Percentiles rank a stretch among this genome's conserved stretches.
phyloP scores from a whole-genome alignment of 768 basidiomycete genomes.

The Mycena alexandri region DNA sequence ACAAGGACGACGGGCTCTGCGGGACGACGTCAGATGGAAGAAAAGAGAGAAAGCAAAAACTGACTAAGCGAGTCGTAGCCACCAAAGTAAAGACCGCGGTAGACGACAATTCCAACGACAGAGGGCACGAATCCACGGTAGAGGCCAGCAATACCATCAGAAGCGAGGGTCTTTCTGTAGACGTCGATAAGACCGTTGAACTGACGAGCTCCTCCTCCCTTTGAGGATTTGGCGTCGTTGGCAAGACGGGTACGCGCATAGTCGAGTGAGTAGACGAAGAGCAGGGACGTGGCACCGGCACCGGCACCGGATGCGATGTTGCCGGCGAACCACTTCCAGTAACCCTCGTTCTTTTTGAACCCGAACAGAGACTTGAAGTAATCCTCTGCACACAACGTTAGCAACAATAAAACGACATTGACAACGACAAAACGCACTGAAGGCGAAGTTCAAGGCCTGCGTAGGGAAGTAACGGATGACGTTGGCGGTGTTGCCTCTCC shows the following conservation, averaged over 20 bases:
- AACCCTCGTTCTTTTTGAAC: slow-evolving; percentile 98
- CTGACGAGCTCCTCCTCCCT: slow-evolving; percentile 92
- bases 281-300: slow-evolving; percentile 97
- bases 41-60: neutral
- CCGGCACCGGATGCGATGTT: slow-evolving; percentile 99
- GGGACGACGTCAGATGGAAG: slow-evolving; percentile 41
- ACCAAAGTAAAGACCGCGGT: slow-evolving; percentile 99
- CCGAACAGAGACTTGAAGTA: slow-evolving; percentile 99
- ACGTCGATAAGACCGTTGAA: slow-evolving; percentile 99
- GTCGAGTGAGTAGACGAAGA: slow-evolving; percentile 99
- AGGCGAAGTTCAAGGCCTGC: slow-evolving; percentile 99
- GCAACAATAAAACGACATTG: neutral
- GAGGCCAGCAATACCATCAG: slow-evolving; percentile 98
- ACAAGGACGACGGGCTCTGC: slow-evolving; percentile 97
- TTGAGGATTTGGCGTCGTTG: slow-evolving; percentile 96
- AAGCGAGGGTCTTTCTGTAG: slow-evolving; percentile 96
- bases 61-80: slow-evolving; percentile 92
- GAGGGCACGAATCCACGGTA: slow-evolving; percentile 99
- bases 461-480: slow-evolving; percentile 99
- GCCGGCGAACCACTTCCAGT: slow-evolving; percentile 98
- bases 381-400: slow-evolving; percentile 72
- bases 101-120: slow-evolving; percentile 99
- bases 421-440: slow-evolving; percentile 77
- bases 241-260: slow-evolving; percentile 99
- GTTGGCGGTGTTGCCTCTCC: slow-evolving; percentile 99